These are phyloP conservation scores for Pestalotiopsis sp. DNA, from an alignment of 2,329 filamentous ascomycete species.

Conservation along the genomic window DNA sequence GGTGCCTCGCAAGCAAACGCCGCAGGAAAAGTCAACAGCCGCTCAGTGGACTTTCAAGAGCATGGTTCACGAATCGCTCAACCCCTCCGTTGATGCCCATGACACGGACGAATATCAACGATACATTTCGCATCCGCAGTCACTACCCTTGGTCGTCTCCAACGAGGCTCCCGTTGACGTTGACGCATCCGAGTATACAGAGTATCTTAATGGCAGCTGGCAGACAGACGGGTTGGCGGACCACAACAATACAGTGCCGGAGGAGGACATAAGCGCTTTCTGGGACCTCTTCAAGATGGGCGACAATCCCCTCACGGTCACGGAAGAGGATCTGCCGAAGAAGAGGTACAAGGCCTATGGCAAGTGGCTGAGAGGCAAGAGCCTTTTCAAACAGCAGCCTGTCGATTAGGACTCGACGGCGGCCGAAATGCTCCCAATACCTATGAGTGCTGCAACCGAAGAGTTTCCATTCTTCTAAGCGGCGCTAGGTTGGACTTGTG, in stretches of 20 bases:
- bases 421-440: conserved; percentile 16
- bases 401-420: conserved; percentile 47
- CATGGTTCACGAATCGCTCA: conserved; percentile 81
- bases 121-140: conserved; percentile 88
- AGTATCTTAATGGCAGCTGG: conserved; percentile 75
- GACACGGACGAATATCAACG: conserved; percentile 86
- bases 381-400: conserved; percentile 89
- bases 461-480: background rate
- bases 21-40: conserved; percentile 76
- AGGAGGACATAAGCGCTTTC: conserved; percentile 74
- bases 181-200: conserved; percentile 69
- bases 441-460: conserved; percentile 24
- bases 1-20: conserved; percentile 55
- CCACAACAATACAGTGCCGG: conserved; percentile 39
- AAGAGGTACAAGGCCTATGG: conserved; percentile 96
- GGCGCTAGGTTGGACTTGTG: background rate
- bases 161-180: conserved; percentile 64
- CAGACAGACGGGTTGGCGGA: conserved; percentile 59
- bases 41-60: conserved; percentile 89
- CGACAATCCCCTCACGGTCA: conserved; percentile 85
- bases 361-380: conserved; percentile 94
- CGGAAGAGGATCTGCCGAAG: conserved; percentile 83
- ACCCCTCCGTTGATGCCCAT: conserved; percentile 75
- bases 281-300: conserved; percentile 74
- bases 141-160: conserved; percentile 79